Base-by-base conservation (phyloP, 177 flowering plant genomes). In the Tripterygium wilfordii region DNA sequence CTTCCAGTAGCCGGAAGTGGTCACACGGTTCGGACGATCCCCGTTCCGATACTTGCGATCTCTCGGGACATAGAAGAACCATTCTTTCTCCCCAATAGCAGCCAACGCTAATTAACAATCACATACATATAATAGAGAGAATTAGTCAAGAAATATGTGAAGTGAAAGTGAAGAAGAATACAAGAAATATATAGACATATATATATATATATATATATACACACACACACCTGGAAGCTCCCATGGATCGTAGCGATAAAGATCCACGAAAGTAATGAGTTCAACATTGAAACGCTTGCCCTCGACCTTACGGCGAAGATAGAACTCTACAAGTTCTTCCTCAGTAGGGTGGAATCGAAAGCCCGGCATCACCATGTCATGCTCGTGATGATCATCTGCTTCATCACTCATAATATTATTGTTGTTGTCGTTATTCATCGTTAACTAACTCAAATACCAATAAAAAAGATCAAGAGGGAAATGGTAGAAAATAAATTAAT, bases 201-300 rank as follows among this genome's bases (percentile, higher is more conserved):
- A 25, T n/a, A n/a, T n/a, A n/a, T n/a, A n/a, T n/a, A n/a, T n/a
- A n/a, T n/a, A n/a, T n/a, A n/a, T n/a, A n/a, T n/a, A 12, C 12
- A 30, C 7, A 30, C 12, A 8, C 3, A n/a, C 65, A 90, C 97
- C 95, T 45, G 97, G 97, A 51, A 90, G 96, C 45, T 90, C 97
- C 97, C 97, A 90, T 18, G 97, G 97, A 73, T 90, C 97, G 24
- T 77, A 83, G 65, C 89, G 94, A 65, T 90, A 90, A 50, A 90
- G 95, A 66, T 90, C 96, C 19, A 90, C 79, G 39, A 76, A 85
- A 65, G 94, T 80, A 26, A 90, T 90, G 69, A 90, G 96, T 24
- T 90, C 96, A 8, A 88, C 91, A 48, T 81, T 83, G 77, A 90
- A 90, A 19, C 81, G 67, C 59, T 88, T 90, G 60, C 97, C 97